A percentile compares a stretch with the other conserved stretches of the same genome.
Evolutionary conservation across 2,329 filamentous ascomycete species (phyloP).

Genomic region (Byssothecium circinans): DNA sequence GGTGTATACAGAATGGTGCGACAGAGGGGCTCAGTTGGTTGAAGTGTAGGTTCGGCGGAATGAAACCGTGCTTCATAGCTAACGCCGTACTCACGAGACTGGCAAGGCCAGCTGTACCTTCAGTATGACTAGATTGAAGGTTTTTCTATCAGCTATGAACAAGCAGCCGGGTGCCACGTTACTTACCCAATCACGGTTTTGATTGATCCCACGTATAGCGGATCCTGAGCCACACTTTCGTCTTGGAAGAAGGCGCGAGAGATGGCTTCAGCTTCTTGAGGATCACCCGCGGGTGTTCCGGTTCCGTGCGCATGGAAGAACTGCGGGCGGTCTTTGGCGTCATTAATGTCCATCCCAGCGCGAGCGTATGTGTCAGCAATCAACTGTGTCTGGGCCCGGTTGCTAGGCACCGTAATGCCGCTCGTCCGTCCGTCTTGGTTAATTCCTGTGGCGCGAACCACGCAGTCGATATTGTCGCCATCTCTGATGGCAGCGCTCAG

Average conservation of each 20-base stretch:
- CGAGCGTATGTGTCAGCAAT: slow-evolving; percentile 39
- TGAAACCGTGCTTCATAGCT: slow-evolving; percentile 37
- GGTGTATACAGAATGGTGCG: background rate
- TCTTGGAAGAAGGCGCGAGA: slow-evolving; percentile 14
- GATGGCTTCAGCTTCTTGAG: slow-evolving; percentile 27
- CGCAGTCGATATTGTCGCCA: slow-evolving; percentile 49
- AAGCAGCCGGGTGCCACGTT: too few relatives aligned
- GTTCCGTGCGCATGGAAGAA: slow-evolving; percentile 49
- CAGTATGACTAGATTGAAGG: too few relatives aligned
- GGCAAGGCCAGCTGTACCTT: slow-evolving; percentile 42
- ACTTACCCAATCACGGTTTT: slow-evolving; percentile 45
- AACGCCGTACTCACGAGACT: slow-evolving; percentile 41
- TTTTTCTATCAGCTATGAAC: too few relatives aligned
- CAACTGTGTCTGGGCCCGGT: slow-evolving; percentile 47
- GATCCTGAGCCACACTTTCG: slow-evolving; percentile 4
- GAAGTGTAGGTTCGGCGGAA: slow-evolving; percentile 29
- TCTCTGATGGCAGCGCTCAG: slow-evolving; percentile 52
- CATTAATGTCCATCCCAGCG: slow-evolving; percentile 37
- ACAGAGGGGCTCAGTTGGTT: slow-evolving; percentile 11
- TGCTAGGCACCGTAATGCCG: slow-evolving; percentile 46
- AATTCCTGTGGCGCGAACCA: slow-evolving; percentile 40
- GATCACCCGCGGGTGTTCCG: slow-evolving; percentile 42
- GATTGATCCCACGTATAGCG: slow-evolving; percentile 21
- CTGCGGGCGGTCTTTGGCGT: slow-evolving; percentile 14
- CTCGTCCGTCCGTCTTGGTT: slow-evolving; percentile 45